Percentiles rank a stretch among this genome's conserved stretches.
Evolutionary conservation across 306 rosid species (phyloP).

Genomic region (Acacia crassicarpa): DNA sequence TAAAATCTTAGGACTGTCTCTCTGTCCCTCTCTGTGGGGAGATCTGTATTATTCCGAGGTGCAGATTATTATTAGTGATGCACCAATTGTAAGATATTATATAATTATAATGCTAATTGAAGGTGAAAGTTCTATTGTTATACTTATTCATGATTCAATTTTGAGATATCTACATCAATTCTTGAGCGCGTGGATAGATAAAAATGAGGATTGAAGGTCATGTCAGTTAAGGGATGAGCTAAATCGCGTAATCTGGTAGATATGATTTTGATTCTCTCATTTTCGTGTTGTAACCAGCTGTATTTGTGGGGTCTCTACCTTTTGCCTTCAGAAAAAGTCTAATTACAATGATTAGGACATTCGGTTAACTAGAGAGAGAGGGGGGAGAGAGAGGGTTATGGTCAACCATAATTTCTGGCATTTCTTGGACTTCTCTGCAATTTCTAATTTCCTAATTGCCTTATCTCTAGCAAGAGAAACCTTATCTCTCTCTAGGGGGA

Average conservation of each 20-base stretch:
- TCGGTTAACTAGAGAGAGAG: slow-evolving; percentile 30
- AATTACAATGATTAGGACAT: slow-evolving; percentile 63
- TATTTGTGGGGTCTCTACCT: slow-evolving; percentile 59
- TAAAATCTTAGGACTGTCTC: slow-evolving; percentile 55
- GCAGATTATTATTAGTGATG: slow-evolving; percentile 48
- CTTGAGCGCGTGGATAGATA: slow-evolving; percentile 22
- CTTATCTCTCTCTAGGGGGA: background rate
- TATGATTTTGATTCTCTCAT: slow-evolving; percentile 52
- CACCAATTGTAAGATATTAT: slow-evolving; percentile 66
- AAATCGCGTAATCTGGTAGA: slow-evolving; percentile 62
- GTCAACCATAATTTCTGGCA: slow-evolving; percentile 65
- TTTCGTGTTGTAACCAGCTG: slow-evolving; percentile 92
- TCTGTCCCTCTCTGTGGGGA: background rate
- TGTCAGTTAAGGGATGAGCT: slow-evolving; percentile 53
- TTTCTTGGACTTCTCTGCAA: slow-evolving; percentile 35
- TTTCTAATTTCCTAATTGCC: slow-evolving; percentile 8
- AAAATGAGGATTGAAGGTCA: slow-evolving; percentile 51
- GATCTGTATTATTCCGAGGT: slow-evolving; percentile 59
- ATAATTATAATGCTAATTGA: slow-evolving; percentile 49
- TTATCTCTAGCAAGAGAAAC: slow-evolving; percentile 35
- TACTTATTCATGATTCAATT: background rate
- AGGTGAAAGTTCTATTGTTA: slow-evolving; percentile 24
- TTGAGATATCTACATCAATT: slow-evolving; percentile 38
- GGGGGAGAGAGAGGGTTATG: slow-evolving; percentile 1
- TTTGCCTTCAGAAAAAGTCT: slow-evolving; percentile 34